A percentile compares a stretch with the other conserved stretches of the same genome.
Conservation (phyloP, 2,329 filamentous ascomycete species). For the Aspergillus hiratsukae region DNA sequence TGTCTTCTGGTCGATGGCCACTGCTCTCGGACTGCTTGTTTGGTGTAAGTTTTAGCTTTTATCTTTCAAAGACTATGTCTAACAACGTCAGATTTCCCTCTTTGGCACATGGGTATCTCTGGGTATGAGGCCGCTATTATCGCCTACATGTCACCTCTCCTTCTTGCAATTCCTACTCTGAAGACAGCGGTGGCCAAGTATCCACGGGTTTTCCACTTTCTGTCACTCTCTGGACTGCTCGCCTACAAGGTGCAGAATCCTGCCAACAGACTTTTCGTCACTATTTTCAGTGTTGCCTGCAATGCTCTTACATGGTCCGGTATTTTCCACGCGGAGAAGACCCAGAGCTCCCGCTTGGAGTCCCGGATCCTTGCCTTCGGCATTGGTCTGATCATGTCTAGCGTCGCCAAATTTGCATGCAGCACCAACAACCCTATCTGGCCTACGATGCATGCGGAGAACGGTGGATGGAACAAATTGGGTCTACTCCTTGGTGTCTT, state of each 20-base stretch:
- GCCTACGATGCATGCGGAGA: constrained; percentile 85
- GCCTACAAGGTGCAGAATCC: constrained; percentile 74
- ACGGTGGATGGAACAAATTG: constrained; percentile 87
- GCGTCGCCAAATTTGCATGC: constrained; percentile 86
- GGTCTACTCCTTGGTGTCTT: constrained; percentile 72
- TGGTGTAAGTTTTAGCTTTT: constrained; percentile 69
- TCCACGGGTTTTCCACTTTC: constrained; percentile 65
- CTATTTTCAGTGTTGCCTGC: constrained; percentile 75
- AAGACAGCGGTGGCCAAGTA: constrained; percentile 66
- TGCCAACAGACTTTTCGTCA: constrained; percentile 69
- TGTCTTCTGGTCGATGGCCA: constrained; percentile 92
- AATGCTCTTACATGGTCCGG: constrained; percentile 80
- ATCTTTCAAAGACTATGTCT: constrained; percentile 7
- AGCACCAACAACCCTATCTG: constrained; percentile 95
- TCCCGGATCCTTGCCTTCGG: constrained; percentile 74
- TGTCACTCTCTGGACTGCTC: constrained; percentile 72
- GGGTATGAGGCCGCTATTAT: constrained; percentile 90
- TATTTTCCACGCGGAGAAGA: constrained; percentile 72
- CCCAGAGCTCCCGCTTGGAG: constrained; percentile 71
- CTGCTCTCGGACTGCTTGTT: constrained; percentile 78
- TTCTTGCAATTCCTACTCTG: constrained; percentile 67
- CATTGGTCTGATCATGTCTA: constrained; percentile 78
- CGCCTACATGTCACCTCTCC: constrained; percentile 72
- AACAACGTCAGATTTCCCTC: constrained; percentile 67
- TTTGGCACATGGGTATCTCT: constrained; percentile 99